Base-by-base conservation (phyloP, 106 monocot genomes). In the Agapanthus africanus region DNA sequence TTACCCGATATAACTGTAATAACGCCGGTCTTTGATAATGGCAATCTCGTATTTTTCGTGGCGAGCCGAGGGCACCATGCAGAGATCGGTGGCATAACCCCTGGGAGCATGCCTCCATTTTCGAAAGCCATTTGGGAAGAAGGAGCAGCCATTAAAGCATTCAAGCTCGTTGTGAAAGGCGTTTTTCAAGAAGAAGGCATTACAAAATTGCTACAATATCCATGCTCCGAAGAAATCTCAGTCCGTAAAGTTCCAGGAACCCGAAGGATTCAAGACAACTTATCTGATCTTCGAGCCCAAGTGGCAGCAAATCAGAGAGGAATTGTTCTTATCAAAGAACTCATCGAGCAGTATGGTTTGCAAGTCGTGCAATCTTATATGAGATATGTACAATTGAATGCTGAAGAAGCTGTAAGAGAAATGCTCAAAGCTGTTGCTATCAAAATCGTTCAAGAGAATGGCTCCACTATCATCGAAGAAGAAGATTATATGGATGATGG, bases 401-500 rank as follows among this genome's bases (percentile, higher is more conserved):
- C 97, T 7, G 97, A 97, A 74, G 82, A 54, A 54, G 97, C 97
- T 40, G 91, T 97, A 4, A 81, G 92, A 63, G 91, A 89, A 65
- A 97, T 92, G 97, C 89, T 97, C 15, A 91, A 87, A 70, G 14
- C 71, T 13, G 77, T 91, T 38, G 86, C 87, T 57, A 59, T 73
- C 26, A 78, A 73, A 79, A 69, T 91, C 25, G 71, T 73, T 32
- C 71, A 73, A 4, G 77, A 74, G 63, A 79, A 76, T 15, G 76
- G 80, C 4, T 78, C 78, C 15, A 49, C 73, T 40, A 40, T 80
- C 21, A 72, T 91, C 3, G 78, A 91, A 70, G 89, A 89, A 67
- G 85, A 97, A 79, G 95, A 97, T 68, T 91, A 78, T 41, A 97
- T 97, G 95, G 95, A 97, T 63, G 95, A 97, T 79, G 95, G 95